Evolutionary conservation across 306 rosid genomes (phyloP).

Genomic region (Quercus bicolor): DNA sequence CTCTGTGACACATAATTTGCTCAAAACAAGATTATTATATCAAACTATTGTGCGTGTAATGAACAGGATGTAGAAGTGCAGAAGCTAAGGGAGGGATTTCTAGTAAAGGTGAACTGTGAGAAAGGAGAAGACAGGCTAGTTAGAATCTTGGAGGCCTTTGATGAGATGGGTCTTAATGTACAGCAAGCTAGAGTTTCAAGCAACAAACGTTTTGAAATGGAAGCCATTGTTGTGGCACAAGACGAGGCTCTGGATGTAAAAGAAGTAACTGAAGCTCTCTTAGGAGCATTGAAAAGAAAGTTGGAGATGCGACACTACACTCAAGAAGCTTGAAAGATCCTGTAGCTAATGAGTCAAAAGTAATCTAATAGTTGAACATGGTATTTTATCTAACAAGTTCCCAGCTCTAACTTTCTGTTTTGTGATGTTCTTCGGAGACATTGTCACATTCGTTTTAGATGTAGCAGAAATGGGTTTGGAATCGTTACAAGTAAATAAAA

Average conservation of each 20-base stretch:
- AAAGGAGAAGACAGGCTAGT: slow-evolving; percentile 59
- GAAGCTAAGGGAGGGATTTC: slow-evolving; percentile 50
- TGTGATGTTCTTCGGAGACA: too few relatives aligned
- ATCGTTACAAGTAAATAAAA: too few relatives aligned
- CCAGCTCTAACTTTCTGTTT: too few relatives aligned
- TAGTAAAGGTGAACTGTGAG: slow-evolving; percentile 56
- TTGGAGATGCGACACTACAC: slow-evolving; percentile 2
- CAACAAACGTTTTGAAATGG: slow-evolving; percentile 48
- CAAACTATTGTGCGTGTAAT: background rate
- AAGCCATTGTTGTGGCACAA: slow-evolving; percentile 60
- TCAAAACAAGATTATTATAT: background rate
- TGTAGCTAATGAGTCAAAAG: slow-evolving; percentile 8
- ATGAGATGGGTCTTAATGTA: slow-evolving; percentile 59
- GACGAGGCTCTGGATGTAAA: slow-evolving; percentile 36
- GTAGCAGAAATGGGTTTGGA: too few relatives aligned
- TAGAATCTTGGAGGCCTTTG: slow-evolving; percentile 59
- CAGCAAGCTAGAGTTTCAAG: slow-evolving; percentile 73
- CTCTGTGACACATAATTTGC: background rate
- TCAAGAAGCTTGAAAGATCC: slow-evolving; percentile 1
- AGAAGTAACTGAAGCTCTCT: slow-evolving; percentile 41
- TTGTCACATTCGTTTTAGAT: too few relatives aligned
- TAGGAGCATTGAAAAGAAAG: slow-evolving; percentile 39
- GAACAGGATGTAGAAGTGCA: slow-evolving; percentile 71
- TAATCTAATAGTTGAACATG: slow-evolving; percentile 11
- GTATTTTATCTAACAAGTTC: background rate